These are phyloP conservation scores for Fusarium staphyleae DNA, from an alignment of 2,329 filamentous ascomycete species.

Conservation along the genomic window DNA sequence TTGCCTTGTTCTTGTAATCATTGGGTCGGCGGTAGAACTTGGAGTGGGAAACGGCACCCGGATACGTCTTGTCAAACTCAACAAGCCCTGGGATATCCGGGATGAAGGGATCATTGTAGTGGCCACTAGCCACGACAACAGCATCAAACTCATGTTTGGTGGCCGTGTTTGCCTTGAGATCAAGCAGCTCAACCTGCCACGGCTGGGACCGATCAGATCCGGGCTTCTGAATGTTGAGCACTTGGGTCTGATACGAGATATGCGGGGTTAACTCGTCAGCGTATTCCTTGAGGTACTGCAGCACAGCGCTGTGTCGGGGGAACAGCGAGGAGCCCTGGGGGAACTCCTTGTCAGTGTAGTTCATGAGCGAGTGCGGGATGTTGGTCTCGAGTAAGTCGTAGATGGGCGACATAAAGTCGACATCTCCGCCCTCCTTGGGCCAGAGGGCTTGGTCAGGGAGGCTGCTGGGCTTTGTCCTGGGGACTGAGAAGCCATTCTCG, in stretches of 20 bases:
- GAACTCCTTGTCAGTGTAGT: constrained; percentile 69
- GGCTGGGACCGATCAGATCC: constrained; percentile 6
- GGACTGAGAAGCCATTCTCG: constrained; percentile 41
- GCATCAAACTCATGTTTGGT: constrained; percentile 61
- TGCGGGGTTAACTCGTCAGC: constrained; percentile 64
- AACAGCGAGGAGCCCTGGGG: constrained; percentile 67
- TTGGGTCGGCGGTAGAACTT: constrained; percentile 68
- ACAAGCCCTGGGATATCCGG: constrained; percentile 63
- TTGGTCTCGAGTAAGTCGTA: constrained; percentile 79
- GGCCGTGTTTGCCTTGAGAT: constrained; percentile 40
- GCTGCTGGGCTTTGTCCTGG: constrained; percentile 43
- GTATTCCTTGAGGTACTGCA: constrained; percentile 71
- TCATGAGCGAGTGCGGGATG: constrained; percentile 76
- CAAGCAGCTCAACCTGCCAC: constrained; percentile 55
- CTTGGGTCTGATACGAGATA: constrained; percentile 68
- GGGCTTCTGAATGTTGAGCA: constrained; percentile 53
- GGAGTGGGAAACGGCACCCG: constrained; percentile 64
- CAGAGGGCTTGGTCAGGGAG: constrained; percentile 53
- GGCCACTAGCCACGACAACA: constrained; percentile 67
- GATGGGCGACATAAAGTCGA: constrained; percentile 72
- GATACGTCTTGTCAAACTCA: constrained; percentile 58
- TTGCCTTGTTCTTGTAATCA: constrained; percentile 45
- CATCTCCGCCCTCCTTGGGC: constrained; percentile 37
- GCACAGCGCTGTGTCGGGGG: constrained; percentile 68
- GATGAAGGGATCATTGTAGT: constrained; percentile 67